Conservation (phyloP, 495 filamentous ascomycete species). For the Aspergillus campestris region DNA sequence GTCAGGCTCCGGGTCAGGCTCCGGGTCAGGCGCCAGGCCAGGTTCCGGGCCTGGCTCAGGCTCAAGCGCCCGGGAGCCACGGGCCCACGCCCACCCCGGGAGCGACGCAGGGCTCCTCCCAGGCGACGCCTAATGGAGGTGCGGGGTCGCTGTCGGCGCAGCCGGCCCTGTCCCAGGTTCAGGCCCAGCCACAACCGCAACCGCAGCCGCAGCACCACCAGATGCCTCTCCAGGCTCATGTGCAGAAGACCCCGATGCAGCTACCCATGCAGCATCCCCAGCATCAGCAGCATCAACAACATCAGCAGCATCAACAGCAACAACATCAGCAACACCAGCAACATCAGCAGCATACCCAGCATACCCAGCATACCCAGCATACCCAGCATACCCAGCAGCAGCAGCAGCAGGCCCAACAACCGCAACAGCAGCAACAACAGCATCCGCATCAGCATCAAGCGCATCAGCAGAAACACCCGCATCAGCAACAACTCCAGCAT, state of each 20-base stretch:
- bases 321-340: conserved; percentile 6
- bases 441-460: conserved; percentile 2
- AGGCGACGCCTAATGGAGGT: neutral
- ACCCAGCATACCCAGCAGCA: conserved; percentile 8
- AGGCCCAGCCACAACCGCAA: conserved; percentile 5
- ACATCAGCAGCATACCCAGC: conserved; percentile 8
- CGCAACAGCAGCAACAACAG: conserved; percentile 4
- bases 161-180: neutral
- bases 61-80: neutral
- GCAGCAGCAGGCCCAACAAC: conserved; percentile 1
- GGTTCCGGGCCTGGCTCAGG: conserved; percentile 1
- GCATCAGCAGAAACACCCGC: neutral
- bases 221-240: neutral
- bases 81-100: too few species aligned
- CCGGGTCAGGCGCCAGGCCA: neutral
- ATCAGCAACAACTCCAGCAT: conserved; percentile 7
- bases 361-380: conserved; percentile 2
- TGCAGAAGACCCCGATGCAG: conserved; percentile 3
- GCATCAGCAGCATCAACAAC: neutral
- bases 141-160: neutral
- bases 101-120: too few species aligned
- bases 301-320: conserved; percentile 6
- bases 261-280: conserved; percentile 8
- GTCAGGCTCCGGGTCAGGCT: neutral
- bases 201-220: conserved; percentile 4